Conservation (phyloP, 768 basidiomycete species). For the Hericium alpestre region DNA sequence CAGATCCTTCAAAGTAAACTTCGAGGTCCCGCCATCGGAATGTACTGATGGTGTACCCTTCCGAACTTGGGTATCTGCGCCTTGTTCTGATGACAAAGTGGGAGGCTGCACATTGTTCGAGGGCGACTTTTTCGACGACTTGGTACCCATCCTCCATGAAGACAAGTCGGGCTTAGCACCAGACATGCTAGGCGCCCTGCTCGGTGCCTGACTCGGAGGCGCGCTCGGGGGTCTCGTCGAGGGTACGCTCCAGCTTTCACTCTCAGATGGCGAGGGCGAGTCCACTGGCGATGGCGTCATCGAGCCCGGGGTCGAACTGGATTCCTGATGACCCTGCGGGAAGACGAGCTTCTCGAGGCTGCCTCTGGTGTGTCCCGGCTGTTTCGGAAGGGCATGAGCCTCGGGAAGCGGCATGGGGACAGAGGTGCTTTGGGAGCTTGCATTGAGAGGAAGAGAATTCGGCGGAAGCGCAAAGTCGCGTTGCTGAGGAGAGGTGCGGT, state of each 20-base stretch:
- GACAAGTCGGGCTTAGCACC: constrained; percentile 11
- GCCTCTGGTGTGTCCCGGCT: constrained; percentile 37
- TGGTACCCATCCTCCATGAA: constrained; percentile 3
- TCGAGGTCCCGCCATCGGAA: constrained; percentile 51
- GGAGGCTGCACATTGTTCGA: not conserved
- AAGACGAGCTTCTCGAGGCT: constrained; percentile 28
- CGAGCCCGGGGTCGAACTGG: constrained; percentile 29
- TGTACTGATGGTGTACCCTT: constrained; percentile 32
- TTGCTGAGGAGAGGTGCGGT: not conserved
- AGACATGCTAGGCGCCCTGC: constrained; percentile 27
- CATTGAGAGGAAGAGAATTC: constrained; percentile 10
- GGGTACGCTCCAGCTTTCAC: constrained; percentile 50
- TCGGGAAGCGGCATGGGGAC: constrained; percentile 46
- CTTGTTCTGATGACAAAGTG: not conserved
- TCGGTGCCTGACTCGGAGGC: constrained; percentile 36
- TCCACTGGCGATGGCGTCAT: constrained; percentile 29
- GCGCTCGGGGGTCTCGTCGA: constrained; percentile 52
- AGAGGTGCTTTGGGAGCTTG: constrained; percentile 12
- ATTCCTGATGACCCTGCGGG: constrained; percentile 2
- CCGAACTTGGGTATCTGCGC: constrained; percentile 15
- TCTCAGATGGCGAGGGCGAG: constrained; percentile 46
- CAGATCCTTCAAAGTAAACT: constrained; percentile 80
- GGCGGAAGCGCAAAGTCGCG: not conserved
- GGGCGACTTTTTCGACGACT: constrained; percentile 1
- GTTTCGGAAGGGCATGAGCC: constrained; percentile 34